Conservation (phyloP, 2,329 filamentous ascomycete genomes). For the Aquanectria penicillioides region DNA sequence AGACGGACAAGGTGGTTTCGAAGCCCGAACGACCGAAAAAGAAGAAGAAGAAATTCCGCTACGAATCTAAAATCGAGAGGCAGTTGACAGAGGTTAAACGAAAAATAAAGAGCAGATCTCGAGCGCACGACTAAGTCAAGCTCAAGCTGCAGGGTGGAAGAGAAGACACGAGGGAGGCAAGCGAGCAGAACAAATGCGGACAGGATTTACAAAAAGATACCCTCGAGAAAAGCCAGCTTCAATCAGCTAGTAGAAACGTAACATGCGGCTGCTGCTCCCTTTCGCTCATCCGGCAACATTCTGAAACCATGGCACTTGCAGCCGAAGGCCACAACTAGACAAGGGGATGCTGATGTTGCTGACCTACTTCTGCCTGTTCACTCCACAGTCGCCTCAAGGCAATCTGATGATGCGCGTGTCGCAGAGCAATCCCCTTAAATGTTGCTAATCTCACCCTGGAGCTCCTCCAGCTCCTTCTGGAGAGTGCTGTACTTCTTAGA, state of each 20-base stretch:
- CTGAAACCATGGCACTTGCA: slow-evolving; percentile 35
- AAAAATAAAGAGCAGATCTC: slow-evolving; percentile 69
- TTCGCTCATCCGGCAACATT: slow-evolving; percentile 42
- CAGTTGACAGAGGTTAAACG: slow-evolving; percentile 77
- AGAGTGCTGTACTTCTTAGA: slow-evolving; percentile 84
- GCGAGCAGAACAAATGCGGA: slow-evolving; percentile 18
- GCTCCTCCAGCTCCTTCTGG: slow-evolving; percentile 91
- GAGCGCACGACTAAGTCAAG: slow-evolving; percentile 25
- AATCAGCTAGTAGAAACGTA: slow-evolving; percentile 45
- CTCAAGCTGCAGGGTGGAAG: slow-evolving; percentile 6
- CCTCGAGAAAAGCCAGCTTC: slow-evolving; percentile 41
- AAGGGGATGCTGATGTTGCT: slow-evolving; percentile 20
- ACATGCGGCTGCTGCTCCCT: slow-evolving; percentile 43
- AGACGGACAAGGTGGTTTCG: slow-evolving; percentile 41
- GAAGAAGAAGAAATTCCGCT: slow-evolving; percentile 92
- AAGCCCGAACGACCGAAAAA: slow-evolving; percentile 68
- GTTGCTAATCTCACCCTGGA: slow-evolving; percentile 91
- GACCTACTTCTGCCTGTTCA: slow-evolving; percentile 27
- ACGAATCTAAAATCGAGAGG: slow-evolving; percentile 88
- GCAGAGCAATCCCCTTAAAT: slow-evolving; percentile 73
- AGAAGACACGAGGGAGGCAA: slow-evolving; percentile 11
- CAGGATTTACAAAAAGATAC: slow-evolving; percentile 46
- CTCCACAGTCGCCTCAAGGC: slow-evolving; percentile 32
- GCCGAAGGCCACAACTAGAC: slow-evolving; percentile 34
- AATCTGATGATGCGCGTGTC: no score